Evolutionary conservation across 768 basidiomycete species (phyloP), one percentile per base, ranked within the genome.

Genomic region (Rhodosporidiobolus sp.): DNA sequence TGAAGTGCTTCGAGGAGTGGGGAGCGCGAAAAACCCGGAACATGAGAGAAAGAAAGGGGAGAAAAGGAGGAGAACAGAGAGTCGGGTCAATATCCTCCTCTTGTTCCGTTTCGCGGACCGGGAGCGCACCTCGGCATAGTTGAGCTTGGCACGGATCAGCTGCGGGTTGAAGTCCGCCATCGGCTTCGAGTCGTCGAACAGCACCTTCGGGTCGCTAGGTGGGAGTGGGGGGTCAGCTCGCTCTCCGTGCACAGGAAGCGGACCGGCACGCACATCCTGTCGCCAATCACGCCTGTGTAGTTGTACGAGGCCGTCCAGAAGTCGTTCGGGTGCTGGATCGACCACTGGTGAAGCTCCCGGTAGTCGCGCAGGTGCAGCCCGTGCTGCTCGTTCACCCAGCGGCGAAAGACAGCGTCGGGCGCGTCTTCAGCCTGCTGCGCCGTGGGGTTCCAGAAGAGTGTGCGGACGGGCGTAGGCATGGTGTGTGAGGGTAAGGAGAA

Each of bases 291-390:
- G 52, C 72, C 71, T 0, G 57, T 58, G 28, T 59, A 78, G 12
- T 77, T 76, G 61, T 60, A 77, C 12, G 67, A 17, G 20, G 69
- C 65, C 3, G 48, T 60, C 74, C 76, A 78, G 67, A 78, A 77
- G 24, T 58, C 66, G 57, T 78, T 67, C 35, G 72, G 52, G 46
- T 67, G 52, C 4, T 62, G 32, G 9, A 75, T 28, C 30, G 38
- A 38, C 69, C 72, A 78, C 24, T 34, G 34, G 45, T 74, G 72
- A 16, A 78, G 57, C 43, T 71, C 72, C 67, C 67, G 62, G 67
- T 67, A 78, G 65, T 76, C 61, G 34, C 54, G 48, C 20, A 78
- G 48, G 10, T 66, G 19, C 45, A 69, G 53, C 0, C n/a, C 32
- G 46, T 71, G 60, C 24, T 58, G 50, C 11, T 32, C 20, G 49